Evolutionary conservation across 805 yeast genomes (phyloP).

Genomic region (Ogataea chonburiensis): DNA sequence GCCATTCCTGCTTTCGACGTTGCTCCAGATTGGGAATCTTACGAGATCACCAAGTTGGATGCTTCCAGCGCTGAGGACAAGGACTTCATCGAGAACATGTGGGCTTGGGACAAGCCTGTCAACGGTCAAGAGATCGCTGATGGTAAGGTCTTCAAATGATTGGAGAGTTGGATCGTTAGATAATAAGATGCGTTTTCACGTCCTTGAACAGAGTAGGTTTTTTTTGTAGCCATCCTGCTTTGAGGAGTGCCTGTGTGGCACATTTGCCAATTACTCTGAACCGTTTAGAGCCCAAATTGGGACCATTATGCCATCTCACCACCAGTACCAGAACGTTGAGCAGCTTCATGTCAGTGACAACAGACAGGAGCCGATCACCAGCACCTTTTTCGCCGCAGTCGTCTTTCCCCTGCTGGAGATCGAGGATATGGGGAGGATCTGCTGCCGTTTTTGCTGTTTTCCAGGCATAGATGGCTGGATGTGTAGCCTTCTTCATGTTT

Average conservation of each 20-base stretch:
- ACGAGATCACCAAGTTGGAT: slow-evolving; percentile 79
- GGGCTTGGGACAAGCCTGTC: slow-evolving; percentile 98
- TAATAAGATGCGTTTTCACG: slow-evolving; percentile 13
- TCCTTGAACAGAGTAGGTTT: slow-evolving; percentile 8
- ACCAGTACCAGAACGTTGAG: slow-evolving; percentile 64
- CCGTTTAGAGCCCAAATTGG: slow-evolving; percentile 67
- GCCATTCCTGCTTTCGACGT: slow-evolving; percentile 89
- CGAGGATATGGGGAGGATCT: slow-evolving; percentile 19
- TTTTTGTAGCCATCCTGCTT: slow-evolving; percentile 32
- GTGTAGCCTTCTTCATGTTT: slow-evolving; percentile 56
- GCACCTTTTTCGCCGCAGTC: slow-evolving; percentile 81
- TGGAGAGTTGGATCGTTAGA: slow-evolving; percentile 11
- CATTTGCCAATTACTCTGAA: slow-evolving; percentile 64
- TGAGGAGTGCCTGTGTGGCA: slow-evolving; percentile 49
- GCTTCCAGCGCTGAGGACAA: slow-evolving; percentile 71
- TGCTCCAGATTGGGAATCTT: slow-evolving; percentile 99
- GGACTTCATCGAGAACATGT: slow-evolving; percentile 82
- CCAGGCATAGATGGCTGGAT: slow-evolving; percentile 77
- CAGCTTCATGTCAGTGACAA: slow-evolving; percentile 49
- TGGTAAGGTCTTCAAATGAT: slow-evolving; percentile 95
- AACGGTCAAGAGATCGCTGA: slow-evolving; percentile 86
- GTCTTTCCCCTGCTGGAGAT: slow-evolving; percentile 53
- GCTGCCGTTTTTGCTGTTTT: slow-evolving; percentile 40
- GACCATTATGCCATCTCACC: slow-evolving; percentile 82
- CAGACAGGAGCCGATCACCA: slow-evolving; percentile 55